phyloP scores from a whole-genome alignment of 768 basidiomycete species.

The Dendrothele bispora region DNA sequence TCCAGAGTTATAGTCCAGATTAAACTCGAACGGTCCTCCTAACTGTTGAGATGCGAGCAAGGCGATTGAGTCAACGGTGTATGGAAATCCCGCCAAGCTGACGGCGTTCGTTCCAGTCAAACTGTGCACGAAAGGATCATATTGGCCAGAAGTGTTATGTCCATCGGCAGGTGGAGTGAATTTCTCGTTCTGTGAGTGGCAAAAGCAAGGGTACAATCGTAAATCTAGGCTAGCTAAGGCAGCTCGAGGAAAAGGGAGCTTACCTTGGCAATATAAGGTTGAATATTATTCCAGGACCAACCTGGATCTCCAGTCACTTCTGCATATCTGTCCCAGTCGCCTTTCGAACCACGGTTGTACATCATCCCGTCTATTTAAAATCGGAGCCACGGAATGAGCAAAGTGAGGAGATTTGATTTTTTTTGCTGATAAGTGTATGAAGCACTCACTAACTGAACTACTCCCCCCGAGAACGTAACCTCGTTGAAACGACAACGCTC shows the following conservation, averaged over 20 bases:
- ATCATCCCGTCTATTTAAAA: conserved; percentile 19
- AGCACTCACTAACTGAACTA: conserved; percentile 14
- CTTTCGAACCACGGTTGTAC: conserved; percentile 18
- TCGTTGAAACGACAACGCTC: conserved; percentile 14
- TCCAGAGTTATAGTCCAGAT: conserved; percentile 33
- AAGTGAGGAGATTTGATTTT: background rate
- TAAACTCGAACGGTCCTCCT: conserved; percentile 32
- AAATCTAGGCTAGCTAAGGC: background rate
- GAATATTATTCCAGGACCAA: conserved; percentile 22
- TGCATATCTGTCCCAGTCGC: conserved; percentile 20
- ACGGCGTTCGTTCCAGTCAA: conserved; percentile 25
- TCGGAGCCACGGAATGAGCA: background rate
- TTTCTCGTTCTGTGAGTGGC: conserved; percentile 23
- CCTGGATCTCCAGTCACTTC: conserved; percentile 16
- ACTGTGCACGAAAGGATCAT: conserved; percentile 31
- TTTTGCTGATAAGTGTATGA: background rate
- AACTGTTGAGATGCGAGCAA: conserved; percentile 36
- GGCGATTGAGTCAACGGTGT: conserved; percentile 30
- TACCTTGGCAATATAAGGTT: conserved; percentile 16
- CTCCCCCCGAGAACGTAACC: conserved; percentile 19
- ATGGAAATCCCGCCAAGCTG: conserved; percentile 25
- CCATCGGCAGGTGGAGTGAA: conserved; percentile 28
- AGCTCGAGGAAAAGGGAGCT: background rate
- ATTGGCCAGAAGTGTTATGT: conserved; percentile 31
- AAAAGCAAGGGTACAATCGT: background rate